Base-by-base conservation (phyloP, 495 filamentous ascomycete genomes). In the Tuber magnatum region DNA sequence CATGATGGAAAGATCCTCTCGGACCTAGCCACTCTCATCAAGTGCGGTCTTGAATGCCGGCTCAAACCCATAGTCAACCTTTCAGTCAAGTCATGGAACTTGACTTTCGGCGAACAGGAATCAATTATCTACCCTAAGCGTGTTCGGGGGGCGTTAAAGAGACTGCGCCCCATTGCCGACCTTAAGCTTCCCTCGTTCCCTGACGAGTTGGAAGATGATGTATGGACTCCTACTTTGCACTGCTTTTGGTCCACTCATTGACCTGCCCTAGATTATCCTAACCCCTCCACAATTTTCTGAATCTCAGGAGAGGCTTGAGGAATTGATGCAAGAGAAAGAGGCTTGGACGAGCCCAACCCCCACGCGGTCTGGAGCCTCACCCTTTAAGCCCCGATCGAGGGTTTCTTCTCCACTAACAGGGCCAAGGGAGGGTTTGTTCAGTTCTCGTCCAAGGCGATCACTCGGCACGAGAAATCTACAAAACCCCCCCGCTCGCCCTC, bases 11-110 rank as follows among this genome's bases (percentile, higher is more conserved):
- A 81, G 2, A 80, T 85, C 7, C 80, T 91, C 6, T 77, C 83
- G 68, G 83, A 79, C 28, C 84, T 91, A 41, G 86, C 89, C 73
- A 76, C 79, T 0, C 82, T 92, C 38, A 82, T 92, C 1, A 84
- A 86, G 46, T 85, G 89, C 48, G 88, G 89, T 12, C 84, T 93
- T 16, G 80, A 86, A 68, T 89, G 87, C 56, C 84, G 84, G 16
- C 87, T 91, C 72, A 86, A 85, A 35, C 81, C 81, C 5, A 85
- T 89, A 41, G 85, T 86, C 22, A 89, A 88, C 73, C 76, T 80
- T 7, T 87, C 89, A 42, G 82, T 91, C 39, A 84, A 85, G 9
- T 84, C 89, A 74, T 93, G 90, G 90, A 88, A 88, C 71, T 76
- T 84, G 2, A 89, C 86, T 0, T 91, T 90, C 82, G 88, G 86